phyloP scores from a whole-genome alignment of 176 grass and related monocot species.

The Oryza coarctata region DNA sequence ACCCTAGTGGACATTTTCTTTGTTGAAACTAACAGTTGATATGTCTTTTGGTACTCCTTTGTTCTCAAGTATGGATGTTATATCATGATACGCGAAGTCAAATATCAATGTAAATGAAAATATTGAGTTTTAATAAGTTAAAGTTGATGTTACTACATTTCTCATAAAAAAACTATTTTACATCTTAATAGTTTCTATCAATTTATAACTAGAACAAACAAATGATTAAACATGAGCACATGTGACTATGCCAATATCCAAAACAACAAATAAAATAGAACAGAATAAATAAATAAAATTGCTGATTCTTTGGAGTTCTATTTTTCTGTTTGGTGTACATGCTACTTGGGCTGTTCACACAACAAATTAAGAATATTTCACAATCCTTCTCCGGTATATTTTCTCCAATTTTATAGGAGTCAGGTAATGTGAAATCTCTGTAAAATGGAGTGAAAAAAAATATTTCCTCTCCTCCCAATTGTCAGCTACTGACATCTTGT shows the following conservation, averaged over 20 bases:
- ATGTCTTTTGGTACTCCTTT: too few relatives aligned
- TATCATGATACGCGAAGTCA: background rate
- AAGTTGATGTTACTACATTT: background rate
- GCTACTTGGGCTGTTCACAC: too few relatives aligned
- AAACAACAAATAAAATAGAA: background rate
- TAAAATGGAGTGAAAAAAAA: background rate
- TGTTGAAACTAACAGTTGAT: too few relatives aligned
- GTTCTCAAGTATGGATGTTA: background rate
- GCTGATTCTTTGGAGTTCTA: too few relatives aligned
- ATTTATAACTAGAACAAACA: background rate
- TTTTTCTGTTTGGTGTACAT: too few relatives aligned
- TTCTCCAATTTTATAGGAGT: background rate
- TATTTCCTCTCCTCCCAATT: too few relatives aligned
- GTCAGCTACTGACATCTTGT: background rate
- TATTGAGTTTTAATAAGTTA: background rate
- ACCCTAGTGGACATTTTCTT: too few relatives aligned
- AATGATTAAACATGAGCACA: background rate
- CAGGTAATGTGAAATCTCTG: background rate
- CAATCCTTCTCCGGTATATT: background rate
- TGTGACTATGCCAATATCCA: background rate
- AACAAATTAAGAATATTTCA: background rate
- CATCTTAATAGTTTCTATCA: too few relatives aligned
- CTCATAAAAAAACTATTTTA: too few relatives aligned
- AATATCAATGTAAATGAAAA: background rate
- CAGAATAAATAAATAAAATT: too few relatives aligned